These are phyloP conservation scores for Podaxis sp. DNA, from an alignment of 768 basidiomycete species.

Conservation along the genomic window DNA sequence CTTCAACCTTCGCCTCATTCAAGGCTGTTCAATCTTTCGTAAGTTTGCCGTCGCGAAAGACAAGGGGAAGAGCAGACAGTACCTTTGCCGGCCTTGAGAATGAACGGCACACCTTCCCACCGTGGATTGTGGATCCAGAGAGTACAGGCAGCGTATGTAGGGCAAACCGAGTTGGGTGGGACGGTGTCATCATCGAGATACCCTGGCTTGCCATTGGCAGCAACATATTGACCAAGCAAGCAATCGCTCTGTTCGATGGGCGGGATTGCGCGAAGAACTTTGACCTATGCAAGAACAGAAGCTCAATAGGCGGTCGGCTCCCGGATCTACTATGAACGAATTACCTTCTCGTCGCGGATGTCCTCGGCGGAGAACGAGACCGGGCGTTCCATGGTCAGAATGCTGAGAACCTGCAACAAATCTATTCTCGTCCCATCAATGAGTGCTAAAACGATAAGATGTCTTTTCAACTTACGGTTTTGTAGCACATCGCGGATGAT, in stretches of 20 bases:
- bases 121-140: constrained; percentile 92
- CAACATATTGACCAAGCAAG: constrained; percentile 92
- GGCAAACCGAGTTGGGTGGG: constrained; percentile 86
- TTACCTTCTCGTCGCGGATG: constrained; percentile 96
- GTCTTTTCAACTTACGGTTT: constrained; percentile 71
- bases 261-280: constrained; percentile 89
- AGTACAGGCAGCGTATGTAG: constrained; percentile 89
- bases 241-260: constrained; percentile 74
- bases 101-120: constrained; percentile 99
- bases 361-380: constrained; percentile 97
- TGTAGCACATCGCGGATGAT: constrained; percentile 97
- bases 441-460: constrained; percentile 12
- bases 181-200: constrained; percentile 97
- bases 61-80: constrained; percentile 6
- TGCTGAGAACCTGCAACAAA: constrained; percentile 88
- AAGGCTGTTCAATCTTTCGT: constrained; percentile 51
- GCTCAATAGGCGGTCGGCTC: constrained; percentile 5
- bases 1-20: constrained; percentile 98
- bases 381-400: constrained; percentile 96
- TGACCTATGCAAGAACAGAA: constrained; percentile 56
- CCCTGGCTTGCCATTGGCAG: constrained; percentile 91
- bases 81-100: constrained; percentile 98
- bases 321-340: constrained; percentile 5
- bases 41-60: not conserved
- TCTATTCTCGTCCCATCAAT: constrained; percentile 42